Evolutionary conservation across 2,329 filamentous ascomycete species (phyloP).

Genomic region (Fulvia fulva): DNA sequence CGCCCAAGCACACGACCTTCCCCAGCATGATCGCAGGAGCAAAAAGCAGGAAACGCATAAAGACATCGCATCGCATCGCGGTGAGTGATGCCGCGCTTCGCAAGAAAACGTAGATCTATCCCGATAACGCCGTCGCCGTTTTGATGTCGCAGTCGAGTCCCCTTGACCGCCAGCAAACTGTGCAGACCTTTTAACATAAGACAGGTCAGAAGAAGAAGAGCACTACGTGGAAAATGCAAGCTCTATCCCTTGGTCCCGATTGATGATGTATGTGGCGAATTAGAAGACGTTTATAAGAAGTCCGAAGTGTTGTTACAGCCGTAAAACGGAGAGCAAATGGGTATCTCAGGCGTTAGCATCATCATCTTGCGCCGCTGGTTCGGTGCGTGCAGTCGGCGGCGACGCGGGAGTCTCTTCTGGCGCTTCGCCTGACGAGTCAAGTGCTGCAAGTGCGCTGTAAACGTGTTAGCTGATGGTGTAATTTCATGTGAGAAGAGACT

Average conservation of each 20-base stretch:
- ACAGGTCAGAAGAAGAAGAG: conserved; percentile 6
- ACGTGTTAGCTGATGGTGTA: conserved; percentile 31
- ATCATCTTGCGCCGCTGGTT: conserved; percentile 25
- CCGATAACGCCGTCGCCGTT: conserved; percentile 15
- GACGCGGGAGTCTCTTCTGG: conserved; percentile 58
- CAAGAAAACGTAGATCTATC: neutral
- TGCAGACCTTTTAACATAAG: conserved; percentile 12
- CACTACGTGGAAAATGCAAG: conserved; percentile 2
- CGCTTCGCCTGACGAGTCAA: conserved; percentile 52
- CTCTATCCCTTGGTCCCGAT: conserved; percentile 9
- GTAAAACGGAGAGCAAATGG: conserved; percentile 22
- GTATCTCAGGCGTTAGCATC: conserved; percentile 29
- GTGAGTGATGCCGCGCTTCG: neutral
- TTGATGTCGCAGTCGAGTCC: conserved; percentile 3
- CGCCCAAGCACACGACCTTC: conserved; percentile 3
- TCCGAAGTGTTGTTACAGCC: conserved; percentile 24
- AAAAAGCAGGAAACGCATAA: conserved; percentile 8
- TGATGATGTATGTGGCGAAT: conserved; percentile 6
- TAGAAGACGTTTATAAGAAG: conserved; percentile 21
- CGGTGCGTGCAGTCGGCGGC: conserved; percentile 30
- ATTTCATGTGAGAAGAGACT: neutral
- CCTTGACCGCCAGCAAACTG: conserved; percentile 5
- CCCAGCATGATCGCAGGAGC: conserved; percentile 8
- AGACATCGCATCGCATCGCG: conserved; percentile 15
- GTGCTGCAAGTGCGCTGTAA: conserved; percentile 50